A percentile compares a stretch with the other conserved stretches of the same genome.
Conservation (phyloP, 1,284 basidiomycete genomes). For the Cystobasidium sp. region DNA sequence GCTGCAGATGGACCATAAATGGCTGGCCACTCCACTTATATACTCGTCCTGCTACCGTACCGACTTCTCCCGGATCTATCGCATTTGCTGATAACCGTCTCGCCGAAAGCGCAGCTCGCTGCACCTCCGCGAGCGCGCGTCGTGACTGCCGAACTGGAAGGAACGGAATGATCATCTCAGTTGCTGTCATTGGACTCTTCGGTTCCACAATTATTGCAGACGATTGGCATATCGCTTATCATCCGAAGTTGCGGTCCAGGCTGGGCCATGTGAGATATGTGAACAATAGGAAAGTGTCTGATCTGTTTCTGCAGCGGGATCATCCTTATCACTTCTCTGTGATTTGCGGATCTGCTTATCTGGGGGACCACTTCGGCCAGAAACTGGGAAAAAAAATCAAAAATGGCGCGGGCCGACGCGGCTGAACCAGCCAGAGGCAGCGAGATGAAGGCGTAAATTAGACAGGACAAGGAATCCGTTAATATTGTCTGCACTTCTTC, state of each 20-base stretch:
- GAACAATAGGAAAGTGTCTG: not conserved
- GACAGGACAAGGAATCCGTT: not conserved
- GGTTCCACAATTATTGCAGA: too few species aligned
- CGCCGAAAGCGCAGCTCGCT: too few species aligned
- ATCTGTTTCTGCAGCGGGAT: not conserved
- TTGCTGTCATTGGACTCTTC: too few species aligned
- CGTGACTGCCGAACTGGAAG: too few species aligned
- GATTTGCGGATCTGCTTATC: slow-evolving; percentile 19
- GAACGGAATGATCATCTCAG: too few species aligned
- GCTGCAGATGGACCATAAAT: too few species aligned
- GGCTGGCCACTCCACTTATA: too few species aligned
- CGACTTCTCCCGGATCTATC: too few species aligned
- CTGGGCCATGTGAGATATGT: not conserved
- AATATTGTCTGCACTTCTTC: not conserved
- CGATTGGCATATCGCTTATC: not conserved
- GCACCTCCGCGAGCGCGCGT: too few species aligned
- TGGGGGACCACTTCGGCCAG: slow-evolving; percentile 14
- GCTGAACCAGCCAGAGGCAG: not conserved
- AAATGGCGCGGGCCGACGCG: not conserved
- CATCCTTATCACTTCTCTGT: not conserved
- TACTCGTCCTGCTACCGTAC: too few species aligned
- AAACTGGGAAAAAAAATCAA: slow-evolving; percentile 1
- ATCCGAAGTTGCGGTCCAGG: not conserved
- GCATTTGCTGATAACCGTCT: too few species aligned
- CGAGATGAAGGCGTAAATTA: slow-evolving; percentile 1